Percentiles rank a stretch among this genome's conserved stretches.
Evolutionary conservation across 352 stramenopile species (phyloP).

Genomic region (Plasmopara viticola): DNA sequence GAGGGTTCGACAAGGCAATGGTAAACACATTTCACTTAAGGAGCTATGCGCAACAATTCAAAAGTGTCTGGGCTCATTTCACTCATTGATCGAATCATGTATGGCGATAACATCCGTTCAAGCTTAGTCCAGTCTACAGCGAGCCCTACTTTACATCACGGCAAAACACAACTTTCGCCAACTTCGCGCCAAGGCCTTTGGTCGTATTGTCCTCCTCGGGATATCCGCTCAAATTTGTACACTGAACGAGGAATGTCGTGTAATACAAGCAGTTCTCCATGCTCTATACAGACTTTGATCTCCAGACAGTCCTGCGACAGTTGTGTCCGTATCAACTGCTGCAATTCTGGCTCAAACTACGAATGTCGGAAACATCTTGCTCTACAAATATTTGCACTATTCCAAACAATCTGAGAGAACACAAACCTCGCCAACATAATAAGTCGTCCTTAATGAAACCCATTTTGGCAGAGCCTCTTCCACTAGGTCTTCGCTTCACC

Average conservation of each 20-base stretch:
- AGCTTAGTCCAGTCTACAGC: constrained; percentile 1
- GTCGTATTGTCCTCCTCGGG: not conserved
- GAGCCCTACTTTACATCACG: not conserved
- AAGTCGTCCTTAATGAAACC: not conserved
- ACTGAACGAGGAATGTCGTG: not conserved
- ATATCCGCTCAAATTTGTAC: not conserved
- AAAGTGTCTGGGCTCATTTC: too few relatives aligned
- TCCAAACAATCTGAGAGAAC: not conserved
- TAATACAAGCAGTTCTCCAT: not conserved
- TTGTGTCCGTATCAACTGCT: not conserved
- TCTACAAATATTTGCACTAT: constrained; percentile 1
- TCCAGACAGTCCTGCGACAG: constrained; percentile 34
- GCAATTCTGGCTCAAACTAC: not conserved
- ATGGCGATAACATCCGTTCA: not conserved
- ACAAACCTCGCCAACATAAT: not conserved
- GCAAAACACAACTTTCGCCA: not conserved
- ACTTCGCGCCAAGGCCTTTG: not conserved
- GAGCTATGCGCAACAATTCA: not conserved
- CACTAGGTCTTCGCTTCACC: not conserved
- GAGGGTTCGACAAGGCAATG: not conserved
- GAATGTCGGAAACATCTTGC: not conserved
- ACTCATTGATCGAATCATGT: not conserved
- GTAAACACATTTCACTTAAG: not conserved
- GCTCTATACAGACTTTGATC: constrained; percentile 18
- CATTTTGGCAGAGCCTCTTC: not conserved